Evolutionary conservation across 2,329 filamentous ascomycete species (phyloP).

Genomic region (Lecanoromycetidae sp.): DNA sequence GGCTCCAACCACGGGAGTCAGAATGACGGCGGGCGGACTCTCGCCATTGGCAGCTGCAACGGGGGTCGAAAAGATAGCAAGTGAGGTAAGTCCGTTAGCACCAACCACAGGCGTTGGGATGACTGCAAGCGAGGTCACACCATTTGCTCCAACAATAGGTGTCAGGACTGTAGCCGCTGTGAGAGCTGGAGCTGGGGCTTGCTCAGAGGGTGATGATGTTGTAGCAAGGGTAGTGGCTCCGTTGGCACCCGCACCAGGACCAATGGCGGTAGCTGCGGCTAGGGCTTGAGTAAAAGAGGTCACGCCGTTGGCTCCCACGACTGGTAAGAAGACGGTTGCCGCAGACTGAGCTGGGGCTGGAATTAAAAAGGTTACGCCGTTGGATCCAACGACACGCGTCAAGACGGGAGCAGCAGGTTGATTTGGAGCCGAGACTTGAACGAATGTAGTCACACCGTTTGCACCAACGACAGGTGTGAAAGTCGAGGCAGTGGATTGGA

Average conservation of each 20-base stretch:
- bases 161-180: background rate
- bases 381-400: too few species aligned
- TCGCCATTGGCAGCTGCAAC: slow-evolving; percentile 4
- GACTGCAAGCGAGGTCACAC: background rate
- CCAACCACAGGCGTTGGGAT: background rate
- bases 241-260: background rate
- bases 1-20: slow-evolving; percentile 6
- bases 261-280: background rate
- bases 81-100: slow-evolving; percentile 7
- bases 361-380: background rate
- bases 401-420: background rate
- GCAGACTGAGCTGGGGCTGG: background rate
- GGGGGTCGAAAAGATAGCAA: slow-evolving; percentile 7
- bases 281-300: too few species aligned
- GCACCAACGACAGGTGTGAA: slow-evolving; percentile 7
- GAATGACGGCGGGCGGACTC: background rate
- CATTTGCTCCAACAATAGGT: background rate
- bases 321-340: background rate
- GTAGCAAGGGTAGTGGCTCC: background rate
- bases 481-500: too few species aligned
- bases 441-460: slow-evolving; percentile 7
- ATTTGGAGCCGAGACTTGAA: background rate
- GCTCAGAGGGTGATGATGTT: background rate
- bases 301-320: slow-evolving; percentile 8
- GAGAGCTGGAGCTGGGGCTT: background rate